Percentiles rank a stretch among this genome's conserved stretches.
phyloP scores from a whole-genome alignment of 2,329 filamentous ascomycete genomes.

The Berkeleyomyces basicola region DNA sequence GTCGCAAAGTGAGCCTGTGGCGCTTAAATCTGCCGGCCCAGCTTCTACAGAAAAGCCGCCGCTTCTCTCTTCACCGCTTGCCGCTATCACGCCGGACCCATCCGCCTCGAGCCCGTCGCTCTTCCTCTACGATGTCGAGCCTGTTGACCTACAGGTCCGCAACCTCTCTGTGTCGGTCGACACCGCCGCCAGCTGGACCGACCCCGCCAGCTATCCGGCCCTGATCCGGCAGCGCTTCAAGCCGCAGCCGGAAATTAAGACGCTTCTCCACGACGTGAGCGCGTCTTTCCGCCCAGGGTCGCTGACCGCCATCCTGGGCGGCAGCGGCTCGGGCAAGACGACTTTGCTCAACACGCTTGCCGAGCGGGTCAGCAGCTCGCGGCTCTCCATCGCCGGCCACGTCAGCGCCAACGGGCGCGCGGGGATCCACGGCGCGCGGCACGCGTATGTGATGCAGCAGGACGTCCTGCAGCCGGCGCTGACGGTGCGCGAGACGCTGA shows the following conservation, averaged over 20 bases:
- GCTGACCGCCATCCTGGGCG: constrained; percentile 59
- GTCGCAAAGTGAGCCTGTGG: too few relatives aligned
- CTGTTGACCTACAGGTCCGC: constrained; percentile 37
- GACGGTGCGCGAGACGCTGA: constrained; percentile 59
- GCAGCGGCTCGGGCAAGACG: constrained; percentile 58
- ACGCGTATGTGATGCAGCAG: constrained; percentile 61
- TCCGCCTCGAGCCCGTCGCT: constrained; percentile 19
- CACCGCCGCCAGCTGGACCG: constrained; percentile 36
- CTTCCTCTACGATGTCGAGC: constrained; percentile 36
- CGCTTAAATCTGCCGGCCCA: too few relatives aligned
- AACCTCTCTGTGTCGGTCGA: constrained; percentile 40
- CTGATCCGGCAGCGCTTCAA: constrained; percentile 24
- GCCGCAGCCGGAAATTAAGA: constrained; percentile 26
- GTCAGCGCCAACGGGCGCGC: constrained; percentile 44
- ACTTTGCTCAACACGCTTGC: constrained; percentile 56
- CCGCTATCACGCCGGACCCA: background rate
- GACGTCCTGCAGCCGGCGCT: constrained; percentile 57
- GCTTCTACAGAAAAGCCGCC: background rate
- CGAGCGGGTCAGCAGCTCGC: constrained; percentile 43
- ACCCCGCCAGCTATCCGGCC: constrained; percentile 30
- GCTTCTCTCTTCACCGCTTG: too few relatives aligned
- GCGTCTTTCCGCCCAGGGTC: constrained; percentile 48
- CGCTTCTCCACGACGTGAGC: constrained; percentile 45
- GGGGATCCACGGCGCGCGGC: constrained; percentile 37
- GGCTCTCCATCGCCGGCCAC: constrained; percentile 34